Base-by-base conservation (phyloP, 192 early-diverging fungal genomes). In the Ambispora gerdemannii region DNA sequence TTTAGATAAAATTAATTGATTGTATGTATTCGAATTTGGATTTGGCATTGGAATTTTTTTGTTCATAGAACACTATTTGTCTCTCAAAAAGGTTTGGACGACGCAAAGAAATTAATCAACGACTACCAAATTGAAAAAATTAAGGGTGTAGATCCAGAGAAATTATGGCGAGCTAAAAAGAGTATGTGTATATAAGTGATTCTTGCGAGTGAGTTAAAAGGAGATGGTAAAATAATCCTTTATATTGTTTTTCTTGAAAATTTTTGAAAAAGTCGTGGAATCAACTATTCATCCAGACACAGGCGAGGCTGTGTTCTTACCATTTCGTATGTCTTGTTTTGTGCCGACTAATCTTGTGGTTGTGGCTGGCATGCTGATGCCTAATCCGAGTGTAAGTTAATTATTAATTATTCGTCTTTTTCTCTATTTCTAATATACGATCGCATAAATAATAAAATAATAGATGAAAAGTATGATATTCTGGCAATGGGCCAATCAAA, bases 401-500 rank as follows among this genome's bases (percentile, higher is more conserved):
- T 43, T 53, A 2, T 35, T 76, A 17, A 56, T 43, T 6, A 43
- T 15, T 10, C 15, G 38, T n/a, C n/a, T n/a, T n/a, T n/a, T n/a
- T n/a, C n/a, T n/a, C n/a, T n/a, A n/a, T n/a, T n/a, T n/a, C n/a
- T n/a, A n/a, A n/a, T n/a, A n/a, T n/a, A n/a, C n/a, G n/a, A n/a
- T n/a, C n/a, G n/a, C n/a, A n/a, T n/a, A n/a, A n/a, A n/a, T n/a
- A n/a, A n/a, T n/a, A n/a, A n/a, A n/a, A 62, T 53, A 27, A 50
- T 38, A 86, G 65, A 80, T 81, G 38, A 80, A 75, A 62, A 81
- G 75, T 20, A 84, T 88, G 64, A 60, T 93, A 34, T 89, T 90
- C 74, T 90, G 88, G 85, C 90, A 92, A 74, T 92, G 90, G 91
- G 67, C 86, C 24, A 93, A 94, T 74, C 92, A 94, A 74, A 83